Evolutionary conservation across 495 filamentous ascomycete species (phyloP).

Genomic region (Penicillium nucicola): DNA sequence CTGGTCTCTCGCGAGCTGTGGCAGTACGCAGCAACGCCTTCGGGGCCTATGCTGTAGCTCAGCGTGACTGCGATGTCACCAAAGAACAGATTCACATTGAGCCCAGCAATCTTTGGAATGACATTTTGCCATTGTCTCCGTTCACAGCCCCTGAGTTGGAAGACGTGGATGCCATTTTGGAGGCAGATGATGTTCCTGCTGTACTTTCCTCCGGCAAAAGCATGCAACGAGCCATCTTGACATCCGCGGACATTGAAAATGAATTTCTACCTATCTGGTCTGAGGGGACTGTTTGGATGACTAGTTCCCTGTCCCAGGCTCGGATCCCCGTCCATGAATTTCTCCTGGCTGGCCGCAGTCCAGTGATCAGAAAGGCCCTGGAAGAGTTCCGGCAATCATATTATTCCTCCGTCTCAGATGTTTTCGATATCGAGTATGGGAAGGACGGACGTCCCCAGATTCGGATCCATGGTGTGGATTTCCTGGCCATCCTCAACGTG

Average conservation of each 20-base stretch:
- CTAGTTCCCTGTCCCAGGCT: conserved; percentile 58
- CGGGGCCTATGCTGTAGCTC: conserved; percentile 84
- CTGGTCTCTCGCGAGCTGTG: conserved; percentile 77
- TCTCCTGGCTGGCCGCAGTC: conserved; percentile 70
- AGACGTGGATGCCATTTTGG: conserved; percentile 14
- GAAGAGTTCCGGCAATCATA: conserved; percentile 43
- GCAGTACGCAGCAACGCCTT: conserved; percentile 82
- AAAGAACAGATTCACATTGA: conserved; percentile 67
- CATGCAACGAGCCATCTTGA: conserved; percentile 46
- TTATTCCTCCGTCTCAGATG: conserved; percentile 50
- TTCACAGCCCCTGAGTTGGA: conserved; percentile 35
- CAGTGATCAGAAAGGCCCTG: conserved; percentile 61
- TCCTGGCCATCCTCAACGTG: conserved; percentile 73
- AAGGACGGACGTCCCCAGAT: conserved; percentile 50
- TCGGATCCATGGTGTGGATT: conserved; percentile 63
- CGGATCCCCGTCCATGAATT: conserved; percentile 80
- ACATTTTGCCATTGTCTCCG: conserved; percentile 65
- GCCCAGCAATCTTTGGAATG: conserved; percentile 65
- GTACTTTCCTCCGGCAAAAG: conserved; percentile 20
- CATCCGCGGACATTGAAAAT: conserved; percentile 54
- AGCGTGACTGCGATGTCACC: conserved; percentile 81
- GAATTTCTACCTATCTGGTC: conserved; percentile 38
- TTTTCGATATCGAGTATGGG: conserved; percentile 55
- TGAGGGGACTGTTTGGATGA: conserved; percentile 45
- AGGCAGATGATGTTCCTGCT: conserved; percentile 12